Evolutionary conservation across 2,329 filamentous ascomycete genomes (phyloP), one percentile per base, ranked within the genome.

Genomic region (Colletotrichum sp.): DNA sequence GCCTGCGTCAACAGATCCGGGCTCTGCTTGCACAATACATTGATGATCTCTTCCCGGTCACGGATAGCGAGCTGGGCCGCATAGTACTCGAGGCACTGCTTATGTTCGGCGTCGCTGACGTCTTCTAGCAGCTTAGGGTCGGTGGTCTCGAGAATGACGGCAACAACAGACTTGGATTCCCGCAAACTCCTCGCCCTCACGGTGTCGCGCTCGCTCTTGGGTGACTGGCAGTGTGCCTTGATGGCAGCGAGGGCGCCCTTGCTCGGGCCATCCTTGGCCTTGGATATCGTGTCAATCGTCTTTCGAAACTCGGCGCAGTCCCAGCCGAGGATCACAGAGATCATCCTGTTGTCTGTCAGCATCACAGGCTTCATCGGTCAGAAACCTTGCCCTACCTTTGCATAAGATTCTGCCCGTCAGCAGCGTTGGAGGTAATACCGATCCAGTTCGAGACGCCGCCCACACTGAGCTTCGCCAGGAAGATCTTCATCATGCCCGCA

Each of bases 391-490:
- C 79, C 67, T 79, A 88, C 87, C 86, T 86, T 83, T 96, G 95
- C 78, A 97, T 83, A 10, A 96, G 83, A 81, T 96, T 97, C 94
- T 95, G 95, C 63, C 95, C 95, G 79, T 96, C 94, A 77, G 95
- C 92, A 1, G 93, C 90, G 63, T 91, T 92, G 63, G 91, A 90
- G 1, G 93, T 96, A 52, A 95, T 82, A 0, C 95, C 94, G 13
- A 96, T 89, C 93, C 94, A 96, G 82, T 96, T 96, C 6, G 95
- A 95, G 67, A 96, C 85, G 9, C 92, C 92, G 3, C 92, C 92
- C 6, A 96, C 88, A 78, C 94, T 94, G 72, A 96, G 86, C 84
- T 97, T 97, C n/a, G 94, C 92, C 16, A 97, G 88, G 18, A 96
- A 88, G 18, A 96, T 86, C 69, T 89, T 90, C 82, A 95, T 89